Percentiles rank a stretch among this genome's conserved stretches.
These are phyloP conservation scores for Epicoccum sorghinum DNA, from an alignment of 2,329 filamentous ascomycete species.

Conservation along the genomic window DNA sequence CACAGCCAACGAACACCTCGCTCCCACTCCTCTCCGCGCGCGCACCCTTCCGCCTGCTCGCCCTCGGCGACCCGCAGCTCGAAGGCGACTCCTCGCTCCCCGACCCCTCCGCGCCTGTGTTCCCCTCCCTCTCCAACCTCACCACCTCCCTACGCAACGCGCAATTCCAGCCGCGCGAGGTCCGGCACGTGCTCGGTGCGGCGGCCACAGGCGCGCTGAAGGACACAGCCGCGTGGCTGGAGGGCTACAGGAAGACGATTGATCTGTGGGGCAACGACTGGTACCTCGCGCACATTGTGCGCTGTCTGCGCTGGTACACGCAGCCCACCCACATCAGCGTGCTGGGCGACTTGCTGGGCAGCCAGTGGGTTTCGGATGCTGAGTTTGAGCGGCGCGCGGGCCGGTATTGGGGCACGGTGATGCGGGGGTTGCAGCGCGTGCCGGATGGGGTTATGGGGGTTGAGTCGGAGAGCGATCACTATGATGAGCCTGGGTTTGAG, in stretches of 20 bases:
- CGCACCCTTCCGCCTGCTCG: conserved; percentile 84
- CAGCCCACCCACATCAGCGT: conserved; percentile 86
- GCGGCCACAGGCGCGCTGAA: conserved; percentile 43
- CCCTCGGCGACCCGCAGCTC: conserved; percentile 89
- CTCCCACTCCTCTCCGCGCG: conserved; percentile 21
- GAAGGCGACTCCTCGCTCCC: conserved; percentile 89
- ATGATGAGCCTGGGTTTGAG: conserved; percentile 5
- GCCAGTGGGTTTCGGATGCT: conserved; percentile 87
- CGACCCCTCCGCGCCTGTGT: conserved; percentile 33
- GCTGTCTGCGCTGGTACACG: conserved; percentile 82
- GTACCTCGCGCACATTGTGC: conserved; percentile 92
- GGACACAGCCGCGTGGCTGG: conserved; percentile 71
- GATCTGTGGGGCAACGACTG: conserved; percentile 94
- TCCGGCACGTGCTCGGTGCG: conserved; percentile 15
- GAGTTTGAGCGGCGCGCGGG: conserved; percentile 78
- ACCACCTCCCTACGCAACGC: conserved; percentile 26
- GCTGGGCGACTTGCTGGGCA: conserved; percentile 88
- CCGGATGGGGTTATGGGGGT: conserved; percentile 45
- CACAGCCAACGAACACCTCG: conserved; percentile 16
- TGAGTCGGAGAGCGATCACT: conserved; percentile 33
- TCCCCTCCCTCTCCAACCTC: conserved; percentile 52
- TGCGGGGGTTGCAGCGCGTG: conserved; percentile 71
- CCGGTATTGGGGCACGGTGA: conserved; percentile 82
- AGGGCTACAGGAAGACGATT: conserved; percentile 75
- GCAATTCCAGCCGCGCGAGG: conserved; percentile 12